Percentiles rank a stretch among this genome's conserved stretches.
phyloP scores from a whole-genome alignment of 257 asterid genomes.

The Solanum medicagineum region DNA sequence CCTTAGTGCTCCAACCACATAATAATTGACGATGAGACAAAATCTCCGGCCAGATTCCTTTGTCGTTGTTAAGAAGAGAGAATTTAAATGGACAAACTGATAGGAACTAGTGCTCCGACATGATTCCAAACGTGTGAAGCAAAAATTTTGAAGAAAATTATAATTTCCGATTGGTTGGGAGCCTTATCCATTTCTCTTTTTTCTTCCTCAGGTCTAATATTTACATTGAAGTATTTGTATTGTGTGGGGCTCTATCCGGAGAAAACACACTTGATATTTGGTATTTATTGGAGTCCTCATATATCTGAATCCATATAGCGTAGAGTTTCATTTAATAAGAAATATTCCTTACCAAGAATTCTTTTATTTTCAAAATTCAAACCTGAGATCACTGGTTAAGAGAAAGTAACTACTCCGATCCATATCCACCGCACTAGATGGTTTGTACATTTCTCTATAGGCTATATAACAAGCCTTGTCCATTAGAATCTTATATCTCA shows the following conservation, averaged over 20 bases:
- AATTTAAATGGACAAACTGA: background rate
- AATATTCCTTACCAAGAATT: rapidly evolving
- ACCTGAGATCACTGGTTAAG: no score
- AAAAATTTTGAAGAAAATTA: background rate
- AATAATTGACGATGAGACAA: background rate
- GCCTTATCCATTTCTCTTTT: background rate
- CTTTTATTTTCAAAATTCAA: no score
- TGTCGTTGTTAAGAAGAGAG: background rate
- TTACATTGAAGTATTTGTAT: no score
- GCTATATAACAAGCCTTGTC: background rate
- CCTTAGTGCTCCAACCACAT: background rate
- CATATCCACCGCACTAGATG: no score
- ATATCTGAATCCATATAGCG: no score
- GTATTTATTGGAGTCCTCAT: no score
- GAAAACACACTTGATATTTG: no score
- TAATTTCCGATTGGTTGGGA: background rate
- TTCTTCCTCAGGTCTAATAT: no score
- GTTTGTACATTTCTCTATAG: no score
- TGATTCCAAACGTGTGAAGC: background rate
- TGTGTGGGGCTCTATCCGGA: rapidly evolving
- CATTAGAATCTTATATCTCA: background rate
- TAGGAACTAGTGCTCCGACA: background rate
- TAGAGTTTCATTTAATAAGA: no score
- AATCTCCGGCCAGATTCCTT: background rate
- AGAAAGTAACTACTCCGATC: no score